phyloP scores from a whole-genome alignment of 2,329 filamentous ascomycete genomes.

The Xylariaceae sp. region DNA sequence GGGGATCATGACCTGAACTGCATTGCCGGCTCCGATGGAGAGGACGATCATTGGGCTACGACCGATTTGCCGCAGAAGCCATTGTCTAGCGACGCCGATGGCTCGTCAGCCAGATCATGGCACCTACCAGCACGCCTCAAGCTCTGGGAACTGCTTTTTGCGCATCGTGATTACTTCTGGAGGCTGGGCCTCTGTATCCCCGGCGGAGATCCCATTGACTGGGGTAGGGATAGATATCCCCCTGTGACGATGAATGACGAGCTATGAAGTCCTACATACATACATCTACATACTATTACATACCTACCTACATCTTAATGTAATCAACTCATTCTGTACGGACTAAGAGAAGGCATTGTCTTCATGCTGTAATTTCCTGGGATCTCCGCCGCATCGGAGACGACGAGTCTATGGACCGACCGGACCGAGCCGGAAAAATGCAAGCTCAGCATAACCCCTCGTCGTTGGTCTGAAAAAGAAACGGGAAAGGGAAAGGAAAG shows the following conservation, averaged over 20 bases:
- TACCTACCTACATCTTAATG: constrained; percentile 3
- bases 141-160: constrained; percentile 89
- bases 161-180: constrained; percentile 97
- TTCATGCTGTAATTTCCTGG: neutral
- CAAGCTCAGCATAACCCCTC: neutral
- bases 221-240: constrained; percentile 51
- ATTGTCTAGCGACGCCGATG: constrained; percentile 21
- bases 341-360: neutral
- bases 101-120: constrained; percentile 42
- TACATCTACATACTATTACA: neutral
- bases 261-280: constrained; percentile 29
- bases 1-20: constrained; percentile 69
- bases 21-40: constrained; percentile 55
- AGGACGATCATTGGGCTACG: constrained; percentile 20
- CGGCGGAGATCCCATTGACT: constrained; percentile 65
- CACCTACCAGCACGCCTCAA: constrained; percentile 58
- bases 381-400: neutral
- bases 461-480: neutral
- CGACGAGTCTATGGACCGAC: neutral
- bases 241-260: constrained; percentile 35
- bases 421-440: neutral
- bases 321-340: neutral
- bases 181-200: constrained; percentile 84
- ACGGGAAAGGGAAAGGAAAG: neutral
- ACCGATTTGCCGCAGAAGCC: constrained; percentile 23